Percentiles rank a stretch among this genome's conserved stretches.
Evolutionary conservation across 805 yeast genomes (phyloP).

Genomic region (Metschnikowia santaceciliae): DNA sequence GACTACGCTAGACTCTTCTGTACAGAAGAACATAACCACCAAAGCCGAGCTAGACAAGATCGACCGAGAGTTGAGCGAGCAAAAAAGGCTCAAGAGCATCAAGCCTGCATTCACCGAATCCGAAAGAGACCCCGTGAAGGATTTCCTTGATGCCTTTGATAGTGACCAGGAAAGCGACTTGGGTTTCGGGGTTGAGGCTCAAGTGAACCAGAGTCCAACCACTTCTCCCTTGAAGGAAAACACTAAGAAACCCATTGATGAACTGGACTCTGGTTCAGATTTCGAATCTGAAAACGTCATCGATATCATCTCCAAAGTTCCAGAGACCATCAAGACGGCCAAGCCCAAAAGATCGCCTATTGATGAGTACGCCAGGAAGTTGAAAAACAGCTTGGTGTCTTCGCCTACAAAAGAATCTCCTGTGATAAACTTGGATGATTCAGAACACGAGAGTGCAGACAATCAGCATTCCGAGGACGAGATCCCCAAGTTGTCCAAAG

Average conservation of each 20-base stretch:
- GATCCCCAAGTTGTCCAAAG: conserved; percentile 32
- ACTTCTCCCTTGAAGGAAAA: conserved; percentile 27
- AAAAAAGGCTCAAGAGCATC: conserved; percentile 29
- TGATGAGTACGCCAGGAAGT: conserved; percentile 31
- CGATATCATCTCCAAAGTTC: conserved; percentile 9
- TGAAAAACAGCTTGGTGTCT: conserved; percentile 25
- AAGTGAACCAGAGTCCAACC: conserved; percentile 25
- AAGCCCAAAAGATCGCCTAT: conserved; percentile 23
- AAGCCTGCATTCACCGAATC: conserved; percentile 28
- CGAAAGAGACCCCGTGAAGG: conserved; percentile 26
- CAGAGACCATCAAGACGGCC: not conserved
- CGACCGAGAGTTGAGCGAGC: conserved; percentile 31
- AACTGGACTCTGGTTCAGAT: conserved; percentile 11
- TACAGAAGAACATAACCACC: conserved; percentile 17
- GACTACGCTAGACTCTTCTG: conserved; percentile 21
- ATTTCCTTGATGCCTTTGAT: conserved; percentile 33
- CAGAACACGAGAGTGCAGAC: conserved; percentile 20
- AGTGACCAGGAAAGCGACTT: conserved; percentile 17
- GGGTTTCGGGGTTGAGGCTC: conserved; percentile 6
- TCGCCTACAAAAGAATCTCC: conserved; percentile 22
- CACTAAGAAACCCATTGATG: not conserved
- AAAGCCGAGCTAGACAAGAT: conserved; percentile 27
- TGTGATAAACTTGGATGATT: conserved; percentile 26
- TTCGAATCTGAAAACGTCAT: conserved; percentile 9
- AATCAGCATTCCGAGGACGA: conserved; percentile 10